A percentile compares a stretch with the other conserved stretches of the same genome.
Conservation (phyloP, 2,329 filamentous ascomycete species). For the Paraphoma sp. region DNA sequence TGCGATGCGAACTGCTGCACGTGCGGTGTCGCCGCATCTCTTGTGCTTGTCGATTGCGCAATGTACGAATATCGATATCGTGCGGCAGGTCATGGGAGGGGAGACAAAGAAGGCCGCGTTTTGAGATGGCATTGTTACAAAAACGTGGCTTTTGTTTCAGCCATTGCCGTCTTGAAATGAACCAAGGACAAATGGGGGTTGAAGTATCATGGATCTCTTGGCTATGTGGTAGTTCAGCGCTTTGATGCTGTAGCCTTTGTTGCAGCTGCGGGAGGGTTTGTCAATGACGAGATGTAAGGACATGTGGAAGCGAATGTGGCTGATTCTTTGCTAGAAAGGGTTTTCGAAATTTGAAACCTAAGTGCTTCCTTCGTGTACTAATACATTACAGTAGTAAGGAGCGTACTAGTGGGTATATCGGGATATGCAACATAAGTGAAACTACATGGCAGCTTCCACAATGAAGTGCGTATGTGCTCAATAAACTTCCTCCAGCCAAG, state of each 20-base stretch:
- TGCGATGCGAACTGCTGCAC: neutral
- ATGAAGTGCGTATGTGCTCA: neutral
- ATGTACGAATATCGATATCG: neutral
- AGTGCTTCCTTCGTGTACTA: neutral
- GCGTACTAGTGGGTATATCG: slow-evolving; percentile 26
- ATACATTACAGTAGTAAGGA: slow-evolving; percentile 20
- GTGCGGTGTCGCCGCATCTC: neutral
- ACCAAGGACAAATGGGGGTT: neutral
- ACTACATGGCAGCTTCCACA: neutral
- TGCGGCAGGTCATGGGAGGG: neutral
- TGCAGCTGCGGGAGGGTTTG: neutral
- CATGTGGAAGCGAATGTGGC: neutral
- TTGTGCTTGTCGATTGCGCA: neutral
- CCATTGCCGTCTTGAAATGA: neutral
- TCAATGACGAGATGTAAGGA: neutral
- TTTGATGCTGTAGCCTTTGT: neutral
- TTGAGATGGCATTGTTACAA: neutral
- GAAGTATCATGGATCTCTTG: neutral
- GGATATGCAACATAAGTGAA: slow-evolving; percentile 1
- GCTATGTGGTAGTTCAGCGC: too few species aligned
- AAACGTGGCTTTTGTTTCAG: neutral
- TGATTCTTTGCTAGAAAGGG: neutral
- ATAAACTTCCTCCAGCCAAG: neutral
- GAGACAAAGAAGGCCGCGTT: neutral
- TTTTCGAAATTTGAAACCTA: neutral